Percentiles rank a stretch among this genome's conserved stretches.
These are phyloP conservation scores for Claviceps sorghi DNA, from an alignment of 2,329 filamentous ascomycete species.

Conservation along the genomic window DNA sequence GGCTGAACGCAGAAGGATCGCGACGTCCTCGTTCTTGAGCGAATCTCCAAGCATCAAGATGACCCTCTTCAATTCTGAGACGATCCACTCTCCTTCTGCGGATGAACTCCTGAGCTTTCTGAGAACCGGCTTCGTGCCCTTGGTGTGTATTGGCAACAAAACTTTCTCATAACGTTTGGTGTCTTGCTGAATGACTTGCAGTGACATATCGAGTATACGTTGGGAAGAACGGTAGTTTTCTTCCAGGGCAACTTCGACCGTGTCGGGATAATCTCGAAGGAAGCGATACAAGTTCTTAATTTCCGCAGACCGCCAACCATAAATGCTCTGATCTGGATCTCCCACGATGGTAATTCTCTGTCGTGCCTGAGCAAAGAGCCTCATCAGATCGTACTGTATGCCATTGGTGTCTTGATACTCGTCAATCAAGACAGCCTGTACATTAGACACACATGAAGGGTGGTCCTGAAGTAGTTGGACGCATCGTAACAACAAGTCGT, in stretches of 20 bases:
- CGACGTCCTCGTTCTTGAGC: slow-evolving; percentile 62
- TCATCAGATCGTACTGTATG: slow-evolving; percentile 91
- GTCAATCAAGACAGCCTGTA: slow-evolving; percentile 84
- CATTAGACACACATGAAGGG: slow-evolving; percentile 72
- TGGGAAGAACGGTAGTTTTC: slow-evolving; percentile 91
- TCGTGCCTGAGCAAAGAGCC: slow-evolving; percentile 58
- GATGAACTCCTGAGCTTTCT: slow-evolving; percentile 55
- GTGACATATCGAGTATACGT: slow-evolving; percentile 63
- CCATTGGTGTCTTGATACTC: slow-evolving; percentile 97
- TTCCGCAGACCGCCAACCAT: slow-evolving; percentile 87
- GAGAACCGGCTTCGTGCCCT: slow-evolving; percentile 67
- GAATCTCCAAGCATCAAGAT: slow-evolving; percentile 58
- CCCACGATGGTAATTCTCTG: slow-evolving; percentile 86
- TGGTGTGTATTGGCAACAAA: slow-evolving; percentile 64
- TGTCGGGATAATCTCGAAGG: slow-evolving; percentile 60
- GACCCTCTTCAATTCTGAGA: slow-evolving; percentile 63
- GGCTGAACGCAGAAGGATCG: slow-evolving; percentile 75
- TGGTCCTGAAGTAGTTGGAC: slow-evolving; percentile 60
- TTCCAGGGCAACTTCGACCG: slow-evolving; percentile 70
- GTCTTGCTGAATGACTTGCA: slow-evolving; percentile 86
- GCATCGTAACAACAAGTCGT: slow-evolving; percentile 77
- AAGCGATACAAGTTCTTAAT: slow-evolving; percentile 75
- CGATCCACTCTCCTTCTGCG: slow-evolving; percentile 76
- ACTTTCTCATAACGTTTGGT: slow-evolving; percentile 63
- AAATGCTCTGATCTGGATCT: slow-evolving; percentile 95